Evolutionary conservation across 495 filamentous ascomycete species (phyloP).

Genomic region (Endocarpon pusillum): DNA sequence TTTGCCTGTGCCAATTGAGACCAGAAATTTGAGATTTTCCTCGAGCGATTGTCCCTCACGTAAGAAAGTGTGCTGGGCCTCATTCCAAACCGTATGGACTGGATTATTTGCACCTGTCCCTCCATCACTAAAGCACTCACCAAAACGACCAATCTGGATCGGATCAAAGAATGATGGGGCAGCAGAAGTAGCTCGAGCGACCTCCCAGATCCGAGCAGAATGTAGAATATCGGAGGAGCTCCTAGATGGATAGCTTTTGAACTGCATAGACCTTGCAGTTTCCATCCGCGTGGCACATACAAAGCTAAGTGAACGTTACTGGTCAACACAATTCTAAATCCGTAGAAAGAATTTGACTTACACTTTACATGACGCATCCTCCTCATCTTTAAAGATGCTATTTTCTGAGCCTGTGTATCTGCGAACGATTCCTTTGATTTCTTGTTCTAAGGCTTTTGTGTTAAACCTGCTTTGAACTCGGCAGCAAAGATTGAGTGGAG

Average conservation of each 20-base stretch:
- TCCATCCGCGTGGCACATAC: background rate
- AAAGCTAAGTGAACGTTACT: constrained; percentile 1
- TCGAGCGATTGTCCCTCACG: constrained; percentile 3
- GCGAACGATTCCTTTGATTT: background rate
- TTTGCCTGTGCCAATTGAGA: constrained; percentile 18
- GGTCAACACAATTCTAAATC: constrained; percentile 2
- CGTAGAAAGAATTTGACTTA: background rate
- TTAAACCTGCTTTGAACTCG: constrained; percentile 9
- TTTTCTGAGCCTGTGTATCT: constrained; percentile 10
- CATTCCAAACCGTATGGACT: constrained; percentile 10
- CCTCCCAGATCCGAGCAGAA: constrained; percentile 28
- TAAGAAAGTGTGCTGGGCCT: constrained; percentile 10
- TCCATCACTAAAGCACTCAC: constrained; percentile 10
- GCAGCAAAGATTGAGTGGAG: constrained; percentile 5
- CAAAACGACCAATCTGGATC: constrained; percentile 9
- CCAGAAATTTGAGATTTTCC: no score
- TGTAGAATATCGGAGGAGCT: constrained; percentile 21
- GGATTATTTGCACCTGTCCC: constrained; percentile 19
- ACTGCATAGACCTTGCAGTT: constrained; percentile 5
- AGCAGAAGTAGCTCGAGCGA: constrained; percentile 34
- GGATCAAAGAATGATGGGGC: constrained; percentile 34
- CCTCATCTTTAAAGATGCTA: constrained; percentile 7
- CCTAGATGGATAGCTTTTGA: constrained; percentile 23
- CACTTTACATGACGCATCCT: constrained; percentile 1
- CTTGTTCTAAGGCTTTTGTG: constrained; percentile 6